Evolutionary conservation across 257 asterid genomes (phyloP).

Genomic region (Thymus quinquecostatus): DNA sequence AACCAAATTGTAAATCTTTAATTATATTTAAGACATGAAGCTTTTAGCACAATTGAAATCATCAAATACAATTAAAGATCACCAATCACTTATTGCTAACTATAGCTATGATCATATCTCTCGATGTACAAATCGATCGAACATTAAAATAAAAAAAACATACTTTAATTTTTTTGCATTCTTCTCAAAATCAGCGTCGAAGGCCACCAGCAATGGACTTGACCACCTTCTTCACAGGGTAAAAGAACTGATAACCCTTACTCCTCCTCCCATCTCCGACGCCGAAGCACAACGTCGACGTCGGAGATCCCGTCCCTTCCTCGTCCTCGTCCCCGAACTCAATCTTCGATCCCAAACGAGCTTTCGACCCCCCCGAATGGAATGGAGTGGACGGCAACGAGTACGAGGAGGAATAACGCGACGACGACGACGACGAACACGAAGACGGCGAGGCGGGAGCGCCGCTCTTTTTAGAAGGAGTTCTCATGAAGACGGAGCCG

Average conservation of each 20-base stretch:
- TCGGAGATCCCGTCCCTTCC: constrained; percentile 33
- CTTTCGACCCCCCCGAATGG: constrained; percentile 1
- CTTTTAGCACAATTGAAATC: no score
- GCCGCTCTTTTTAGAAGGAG: constrained; percentile 30
- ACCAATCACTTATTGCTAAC: no score
- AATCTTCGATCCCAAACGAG: constrained; percentile 34
- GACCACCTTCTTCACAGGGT: constrained; percentile 41
- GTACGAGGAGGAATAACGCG: constrained; percentile 38
- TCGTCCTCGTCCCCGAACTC: constrained; percentile 26
- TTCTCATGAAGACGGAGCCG: constrained; percentile 37
- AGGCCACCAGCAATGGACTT: constrained; percentile 41
- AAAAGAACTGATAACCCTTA: constrained; percentile 19
- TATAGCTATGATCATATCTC: no score
- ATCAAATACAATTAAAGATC: no score
- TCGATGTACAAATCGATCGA: constrained; percentile 34
- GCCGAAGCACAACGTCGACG: constrained; percentile 46
- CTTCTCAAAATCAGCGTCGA: not conserved
- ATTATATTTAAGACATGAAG: no score
- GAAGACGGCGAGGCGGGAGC: constrained; percentile 31
- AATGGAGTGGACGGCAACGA: constrained; percentile 50
- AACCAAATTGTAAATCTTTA: no score
- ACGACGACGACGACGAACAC: constrained; percentile 31
- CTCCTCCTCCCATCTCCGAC: constrained; percentile 26
- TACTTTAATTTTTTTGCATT: not conserved
- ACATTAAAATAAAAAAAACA: no score